Conservation (phyloP, 2,329 filamentous ascomycete genomes). For the Colletotrichum caudatum region DNA sequence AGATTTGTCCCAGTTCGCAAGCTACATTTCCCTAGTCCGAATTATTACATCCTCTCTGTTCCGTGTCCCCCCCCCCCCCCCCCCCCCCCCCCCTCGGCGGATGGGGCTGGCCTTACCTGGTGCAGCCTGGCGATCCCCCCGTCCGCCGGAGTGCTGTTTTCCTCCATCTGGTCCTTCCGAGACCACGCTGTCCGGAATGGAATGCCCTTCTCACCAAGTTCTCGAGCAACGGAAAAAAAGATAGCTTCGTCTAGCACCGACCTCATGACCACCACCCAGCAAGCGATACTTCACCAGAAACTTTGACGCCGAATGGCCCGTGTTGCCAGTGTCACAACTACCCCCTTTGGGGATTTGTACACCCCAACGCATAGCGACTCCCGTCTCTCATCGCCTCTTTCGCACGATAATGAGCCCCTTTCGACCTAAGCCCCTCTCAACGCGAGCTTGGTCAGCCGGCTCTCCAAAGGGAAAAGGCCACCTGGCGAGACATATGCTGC, state of each 20-base stretch:
- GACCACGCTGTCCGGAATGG: not conserved
- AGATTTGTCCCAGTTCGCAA: not conserved
- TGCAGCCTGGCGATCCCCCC: no score
- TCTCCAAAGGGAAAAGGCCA: not conserved
- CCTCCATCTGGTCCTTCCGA: not conserved
- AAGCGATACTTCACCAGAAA: not conserved
- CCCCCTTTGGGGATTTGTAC: not conserved
- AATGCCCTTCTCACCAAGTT: not conserved
- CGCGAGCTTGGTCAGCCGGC: no score
- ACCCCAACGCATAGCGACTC: not conserved
- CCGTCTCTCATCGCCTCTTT: not conserved
- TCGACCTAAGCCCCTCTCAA: not conserved
- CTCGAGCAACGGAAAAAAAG: not conserved
- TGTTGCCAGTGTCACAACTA: no score
- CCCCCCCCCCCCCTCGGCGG: no score
- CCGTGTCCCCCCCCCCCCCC: no score
- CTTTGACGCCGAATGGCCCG: not conserved
- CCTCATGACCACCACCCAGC: not conserved
- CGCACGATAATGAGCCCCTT: not conserved
- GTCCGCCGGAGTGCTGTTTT: not conserved
- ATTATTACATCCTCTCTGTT: not conserved
- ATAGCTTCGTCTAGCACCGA: not conserved
- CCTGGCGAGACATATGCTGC: not conserved
- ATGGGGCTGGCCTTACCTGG: no score
- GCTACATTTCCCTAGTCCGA: not conserved